Percentiles rank a stretch among this genome's conserved stretches.
Conservation (phyloP, 2,329 filamentous ascomycete species). For the Xylariaceae sp. region DNA sequence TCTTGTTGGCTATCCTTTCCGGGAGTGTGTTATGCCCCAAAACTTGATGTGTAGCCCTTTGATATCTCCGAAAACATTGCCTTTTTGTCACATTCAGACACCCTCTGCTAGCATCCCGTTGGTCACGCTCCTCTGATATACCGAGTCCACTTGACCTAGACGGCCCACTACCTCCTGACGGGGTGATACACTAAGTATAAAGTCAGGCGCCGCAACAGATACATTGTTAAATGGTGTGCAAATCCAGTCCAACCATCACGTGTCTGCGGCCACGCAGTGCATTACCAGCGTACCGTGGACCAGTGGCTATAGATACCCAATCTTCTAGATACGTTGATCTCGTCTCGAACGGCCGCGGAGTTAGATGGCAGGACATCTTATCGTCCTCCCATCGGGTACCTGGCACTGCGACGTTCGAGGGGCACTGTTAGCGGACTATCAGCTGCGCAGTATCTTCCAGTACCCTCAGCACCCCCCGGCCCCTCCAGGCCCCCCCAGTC, state of each 20-base stretch:
- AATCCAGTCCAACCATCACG: conserved; percentile 1
- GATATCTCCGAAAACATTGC: neutral
- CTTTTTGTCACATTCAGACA: neutral
- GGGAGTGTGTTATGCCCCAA: neutral
- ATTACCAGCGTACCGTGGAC: neutral
- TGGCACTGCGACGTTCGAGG: too few relatives aligned
- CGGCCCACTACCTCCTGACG: neutral
- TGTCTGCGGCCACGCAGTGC: neutral
- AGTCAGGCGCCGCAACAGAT: neutral
- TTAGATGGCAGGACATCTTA: too few relatives aligned
- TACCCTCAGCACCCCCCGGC: too few relatives aligned
- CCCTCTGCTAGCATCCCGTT: neutral
- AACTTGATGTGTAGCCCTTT: neutral
- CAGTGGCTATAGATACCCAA: neutral
- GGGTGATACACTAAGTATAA: neutral
- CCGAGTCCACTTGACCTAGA: neutral
- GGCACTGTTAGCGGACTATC: too few relatives aligned
- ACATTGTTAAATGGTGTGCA: neutral
- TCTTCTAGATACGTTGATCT: neutral
- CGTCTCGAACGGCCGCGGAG: too few relatives aligned
- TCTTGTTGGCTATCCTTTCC: neutral
- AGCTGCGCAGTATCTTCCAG: too few relatives aligned
- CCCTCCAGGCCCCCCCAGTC: too few relatives aligned
- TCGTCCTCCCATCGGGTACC: too few relatives aligned
- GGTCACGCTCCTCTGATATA: neutral